Evolutionary conservation across 2,329 filamentous ascomycete genomes (phyloP).

Genomic region (Podosphaera xanthii): DNA sequence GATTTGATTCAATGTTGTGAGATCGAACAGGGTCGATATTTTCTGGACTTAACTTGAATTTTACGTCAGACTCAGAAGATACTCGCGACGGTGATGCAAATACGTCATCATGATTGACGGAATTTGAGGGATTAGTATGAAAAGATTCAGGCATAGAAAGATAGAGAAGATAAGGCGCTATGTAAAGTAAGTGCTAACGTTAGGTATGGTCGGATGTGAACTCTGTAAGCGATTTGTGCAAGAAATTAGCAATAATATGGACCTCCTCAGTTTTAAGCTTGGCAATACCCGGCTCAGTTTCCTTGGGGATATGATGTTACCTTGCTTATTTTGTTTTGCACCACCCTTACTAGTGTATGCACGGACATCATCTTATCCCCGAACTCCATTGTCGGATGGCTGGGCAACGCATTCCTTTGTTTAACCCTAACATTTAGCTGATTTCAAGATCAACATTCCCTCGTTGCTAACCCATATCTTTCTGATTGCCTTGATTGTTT

Average conservation of each 20-base stretch:
- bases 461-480: not conserved
- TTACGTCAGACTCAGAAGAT: constrained; percentile 13
- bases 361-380: not conserved
- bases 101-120: constrained; percentile 27
- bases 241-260: too few relatives aligned
- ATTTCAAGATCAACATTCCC: not conserved
- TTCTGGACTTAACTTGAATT: constrained; percentile 7
- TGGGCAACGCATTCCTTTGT: not conserved
- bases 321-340: not conserved
- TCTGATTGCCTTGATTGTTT: not conserved
- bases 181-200: too few relatives aligned
- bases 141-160: too few relatives aligned
- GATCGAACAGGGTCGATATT: constrained; percentile 11
- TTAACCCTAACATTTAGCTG: not conserved
- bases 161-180: too few relatives aligned
- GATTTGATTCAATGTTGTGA: constrained; percentile 25
- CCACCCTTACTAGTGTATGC: not conserved
- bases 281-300: not conserved
- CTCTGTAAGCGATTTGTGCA: too few relatives aligned
- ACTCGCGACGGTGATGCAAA: constrained; percentile 28
- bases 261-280: too few relatives aligned
- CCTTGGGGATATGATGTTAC: not conserved
- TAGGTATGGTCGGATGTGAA: too few relatives aligned
- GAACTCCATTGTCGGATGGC: not conserved
- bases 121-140: not conserved